A percentile compares a stretch with the other conserved stretches of the same genome.
These are phyloP conservation scores for Colletotrichum euphorbiae DNA, from an alignment of 2,329 filamentous ascomycete species.

Conservation along the genomic window DNA sequence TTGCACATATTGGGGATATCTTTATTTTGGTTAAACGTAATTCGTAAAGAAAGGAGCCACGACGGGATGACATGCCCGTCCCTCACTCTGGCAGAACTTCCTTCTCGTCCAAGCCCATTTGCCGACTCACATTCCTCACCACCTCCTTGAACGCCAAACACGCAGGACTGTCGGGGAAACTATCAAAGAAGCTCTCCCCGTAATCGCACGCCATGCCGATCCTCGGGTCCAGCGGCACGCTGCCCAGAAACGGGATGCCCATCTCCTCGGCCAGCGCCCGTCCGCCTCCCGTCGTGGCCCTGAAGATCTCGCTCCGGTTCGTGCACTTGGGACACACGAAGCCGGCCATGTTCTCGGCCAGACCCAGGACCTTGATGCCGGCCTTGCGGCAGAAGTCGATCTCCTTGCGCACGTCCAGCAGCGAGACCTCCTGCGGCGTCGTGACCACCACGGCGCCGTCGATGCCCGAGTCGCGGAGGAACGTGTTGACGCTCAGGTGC, in stretches of 20 bases:
- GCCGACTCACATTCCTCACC: conserved; percentile 76
- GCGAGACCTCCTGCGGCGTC: conserved; percentile 92
- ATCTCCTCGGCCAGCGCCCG: conserved; percentile 84
- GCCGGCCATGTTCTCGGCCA: conserved; percentile 98
- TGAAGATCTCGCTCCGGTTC: conserved; percentile 86
- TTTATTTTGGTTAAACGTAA: not conserved
- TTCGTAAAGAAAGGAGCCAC: not conserved
- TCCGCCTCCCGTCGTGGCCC: conserved; percentile 90
- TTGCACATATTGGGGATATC: conserved; percentile 13
- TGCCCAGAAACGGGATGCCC: conserved; percentile 87
- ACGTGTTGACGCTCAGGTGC: conserved; percentile 92
- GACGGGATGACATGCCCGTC: too few species aligned
- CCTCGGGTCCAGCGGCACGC: conserved; percentile 90
- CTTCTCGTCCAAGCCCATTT: conserved; percentile 73
- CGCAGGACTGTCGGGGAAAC: conserved; percentile 92
- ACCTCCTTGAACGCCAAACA: conserved; percentile 85
- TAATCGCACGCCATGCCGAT: conserved; percentile 98
- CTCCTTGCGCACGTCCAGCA: conserved; percentile 95
- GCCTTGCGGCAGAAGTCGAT: conserved; percentile 98
- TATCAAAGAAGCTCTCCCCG: conserved; percentile 96
- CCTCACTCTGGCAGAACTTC: conserved; percentile 59
- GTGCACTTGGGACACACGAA: conserved; percentile 96
- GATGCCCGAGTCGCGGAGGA: conserved; percentile 90
- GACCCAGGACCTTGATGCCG: conserved; percentile 85
- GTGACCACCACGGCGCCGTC: conserved; percentile 94